These are phyloP conservation scores for Pythium periplocum DNA, from an alignment of 352 stramenopile species.

Conservation along the genomic window DNA sequence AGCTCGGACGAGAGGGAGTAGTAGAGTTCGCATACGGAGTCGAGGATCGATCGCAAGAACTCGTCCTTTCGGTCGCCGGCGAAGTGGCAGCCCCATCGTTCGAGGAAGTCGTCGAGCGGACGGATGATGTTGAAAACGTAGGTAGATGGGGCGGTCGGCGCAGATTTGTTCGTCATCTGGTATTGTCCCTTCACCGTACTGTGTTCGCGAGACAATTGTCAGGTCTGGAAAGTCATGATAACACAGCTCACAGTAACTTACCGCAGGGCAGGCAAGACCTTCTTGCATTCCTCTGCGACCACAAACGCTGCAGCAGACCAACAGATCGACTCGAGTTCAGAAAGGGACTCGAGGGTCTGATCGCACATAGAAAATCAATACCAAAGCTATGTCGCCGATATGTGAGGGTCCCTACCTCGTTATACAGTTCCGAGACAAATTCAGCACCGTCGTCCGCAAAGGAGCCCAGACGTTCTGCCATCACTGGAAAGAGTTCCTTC, in stretches of 20 bases:
- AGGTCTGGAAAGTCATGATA: too few species aligned
- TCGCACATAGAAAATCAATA: not conserved
- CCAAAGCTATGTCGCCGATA: constrained; percentile 2
- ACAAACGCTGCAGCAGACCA: constrained; percentile 55
- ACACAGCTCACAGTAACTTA: constrained; percentile 20
- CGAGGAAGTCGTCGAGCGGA: constrained; percentile 66
- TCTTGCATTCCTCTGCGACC: constrained; percentile 81
- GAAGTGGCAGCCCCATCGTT: constrained; percentile 66
- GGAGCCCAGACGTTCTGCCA: constrained; percentile 26
- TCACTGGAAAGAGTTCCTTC: constrained; percentile 30
- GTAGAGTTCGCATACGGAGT: constrained; percentile 57
- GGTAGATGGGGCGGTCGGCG: constrained; percentile 56
- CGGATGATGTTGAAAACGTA: constrained; percentile 78
- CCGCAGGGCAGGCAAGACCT: constrained; percentile 76
- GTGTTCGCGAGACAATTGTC: not conserved
- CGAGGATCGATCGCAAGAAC: constrained; percentile 50
- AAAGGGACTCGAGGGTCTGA: constrained; percentile 22
- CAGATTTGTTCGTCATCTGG: constrained; percentile 87
- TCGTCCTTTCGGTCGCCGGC: constrained; percentile 26
- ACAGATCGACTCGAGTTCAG: constrained; percentile 44
- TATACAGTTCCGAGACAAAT: constrained; percentile 37
- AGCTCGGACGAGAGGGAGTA: constrained; percentile 62
- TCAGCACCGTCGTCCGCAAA: constrained; percentile 38
- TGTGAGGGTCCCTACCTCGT: constrained; percentile 18
- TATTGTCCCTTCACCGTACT: constrained; percentile 87